Conservation (phyloP, 345 rosid species). For the Lumnitzera littorea region DNA sequence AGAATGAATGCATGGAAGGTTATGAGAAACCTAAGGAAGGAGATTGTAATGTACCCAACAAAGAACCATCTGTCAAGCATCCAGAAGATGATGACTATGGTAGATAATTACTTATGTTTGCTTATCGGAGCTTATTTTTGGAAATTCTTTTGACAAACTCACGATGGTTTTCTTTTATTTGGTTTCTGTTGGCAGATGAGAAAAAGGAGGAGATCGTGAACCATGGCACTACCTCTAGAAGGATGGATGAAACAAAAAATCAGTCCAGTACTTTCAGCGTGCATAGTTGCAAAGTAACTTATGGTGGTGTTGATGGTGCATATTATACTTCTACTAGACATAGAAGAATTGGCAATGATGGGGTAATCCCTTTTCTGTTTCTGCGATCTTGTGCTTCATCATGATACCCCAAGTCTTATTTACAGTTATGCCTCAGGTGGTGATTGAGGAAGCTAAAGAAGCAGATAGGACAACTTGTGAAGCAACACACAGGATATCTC, state of each 20-base stretch:
- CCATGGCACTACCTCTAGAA: constrained; percentile 14
- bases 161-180: constrained; percentile 5
- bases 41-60: constrained; percentile 13
- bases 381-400: background rate
- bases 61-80: constrained; percentile 55
- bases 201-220: constrained; percentile 18
- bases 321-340: constrained; percentile 61
- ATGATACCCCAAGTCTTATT: background rate
- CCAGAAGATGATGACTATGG: constrained; percentile 64
- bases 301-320: constrained; percentile 80
- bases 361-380: constrained; percentile 34
- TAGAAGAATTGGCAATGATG: constrained; percentile 55
- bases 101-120: constrained; percentile 11
- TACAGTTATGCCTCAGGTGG: constrained; percentile 29
- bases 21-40: constrained; percentile 6
- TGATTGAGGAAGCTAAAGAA: constrained; percentile 77
- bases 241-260: constrained; percentile 21
- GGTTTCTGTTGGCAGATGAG: constrained; percentile 26
- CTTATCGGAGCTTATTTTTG: background rate
- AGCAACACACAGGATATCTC: constrained; percentile 71
- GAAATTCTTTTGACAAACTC: background rate
- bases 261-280: constrained; percentile 27
- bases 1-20: constrained; percentile 4
- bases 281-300: constrained; percentile 52
- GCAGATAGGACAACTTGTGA: constrained; percentile 71